Conservation (phyloP, 352 stramenopile species). For the Phytopythium aichiense region DNA sequence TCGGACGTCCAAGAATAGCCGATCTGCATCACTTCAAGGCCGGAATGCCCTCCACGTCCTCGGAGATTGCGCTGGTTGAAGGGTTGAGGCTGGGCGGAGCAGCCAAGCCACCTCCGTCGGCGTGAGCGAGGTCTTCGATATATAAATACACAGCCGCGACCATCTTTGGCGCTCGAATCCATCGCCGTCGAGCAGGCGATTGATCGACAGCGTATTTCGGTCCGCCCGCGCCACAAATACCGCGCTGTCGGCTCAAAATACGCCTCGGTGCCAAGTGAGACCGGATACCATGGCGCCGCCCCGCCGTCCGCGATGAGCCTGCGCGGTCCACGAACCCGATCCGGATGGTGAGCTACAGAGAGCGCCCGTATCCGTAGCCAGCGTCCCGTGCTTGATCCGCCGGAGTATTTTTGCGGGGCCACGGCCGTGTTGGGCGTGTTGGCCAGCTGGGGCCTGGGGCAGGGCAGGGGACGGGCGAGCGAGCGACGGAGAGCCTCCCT, state of each 20-base stretch:
- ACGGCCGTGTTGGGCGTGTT: neutral
- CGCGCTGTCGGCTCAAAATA: neutral
- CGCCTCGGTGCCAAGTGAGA: neutral
- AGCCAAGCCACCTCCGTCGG: neutral
- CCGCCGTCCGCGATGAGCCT: neutral
- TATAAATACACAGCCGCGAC: neutral
- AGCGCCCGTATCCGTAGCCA: constrained; percentile 2
- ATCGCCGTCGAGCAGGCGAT: neutral
- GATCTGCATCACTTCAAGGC: too few species aligned
- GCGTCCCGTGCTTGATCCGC: neutral
- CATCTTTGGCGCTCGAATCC: neutral
- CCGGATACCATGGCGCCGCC: too few species aligned
- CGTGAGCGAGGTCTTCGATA: neutral
- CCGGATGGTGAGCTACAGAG: neutral
- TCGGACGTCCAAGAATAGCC: neutral
- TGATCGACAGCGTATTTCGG: neutral
- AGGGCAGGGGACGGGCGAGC: constrained; percentile 3
- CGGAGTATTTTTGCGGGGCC: constrained; percentile 7
- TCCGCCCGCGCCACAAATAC: neutral
- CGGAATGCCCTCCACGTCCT: neutral
- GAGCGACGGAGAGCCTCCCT: neutral
- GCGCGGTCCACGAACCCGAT: neutral
- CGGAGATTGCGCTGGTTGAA: neutral
- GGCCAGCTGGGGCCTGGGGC: neutral
- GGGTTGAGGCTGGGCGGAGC: neutral